phyloP scores from a whole-genome alignment of 2,329 filamentous ascomycete species.

The Hypomyces perniciosus region DNA sequence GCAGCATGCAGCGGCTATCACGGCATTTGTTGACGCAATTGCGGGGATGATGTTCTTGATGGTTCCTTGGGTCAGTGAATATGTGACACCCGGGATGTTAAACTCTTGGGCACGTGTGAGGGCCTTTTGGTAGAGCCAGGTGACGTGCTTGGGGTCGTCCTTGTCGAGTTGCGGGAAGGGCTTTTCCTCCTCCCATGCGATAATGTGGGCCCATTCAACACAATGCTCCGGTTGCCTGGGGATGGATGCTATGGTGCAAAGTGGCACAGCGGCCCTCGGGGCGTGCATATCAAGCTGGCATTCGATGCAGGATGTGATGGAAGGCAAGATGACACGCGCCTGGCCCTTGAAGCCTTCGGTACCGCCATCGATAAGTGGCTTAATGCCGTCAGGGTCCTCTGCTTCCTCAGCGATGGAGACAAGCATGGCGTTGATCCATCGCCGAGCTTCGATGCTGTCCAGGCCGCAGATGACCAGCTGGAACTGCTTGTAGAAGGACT shows the following conservation, averaged over 20 bases:
- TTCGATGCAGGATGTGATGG: constrained; percentile 92
- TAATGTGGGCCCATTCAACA: constrained; percentile 97
- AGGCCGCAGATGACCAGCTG: constrained; percentile 88
- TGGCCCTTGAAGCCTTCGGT: constrained; percentile 99
- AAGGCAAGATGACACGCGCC: constrained; percentile 83
- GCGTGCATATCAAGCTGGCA: constrained; percentile 98
- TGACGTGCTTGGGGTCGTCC: constrained; percentile 93
- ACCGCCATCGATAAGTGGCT: constrained; percentile 91
- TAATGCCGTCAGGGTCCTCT: constrained; percentile 76
- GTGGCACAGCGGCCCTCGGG: constrained; percentile 89
- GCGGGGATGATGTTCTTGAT: constrained; percentile 99
- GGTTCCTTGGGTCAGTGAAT: constrained; percentile 91
- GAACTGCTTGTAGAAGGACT: constrained; percentile 96
- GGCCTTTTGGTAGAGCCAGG: constrained; percentile 90
- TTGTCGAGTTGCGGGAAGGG: constrained; percentile 84
- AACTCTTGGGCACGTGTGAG: constrained; percentile 78
- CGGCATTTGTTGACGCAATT: constrained; percentile 95
- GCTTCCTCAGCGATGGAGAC: constrained; percentile 78
- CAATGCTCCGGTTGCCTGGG: constrained; percentile 96
- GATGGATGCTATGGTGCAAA: constrained; percentile 94
- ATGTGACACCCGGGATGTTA: constrained; percentile 86
- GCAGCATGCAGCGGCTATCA: constrained; percentile 91
- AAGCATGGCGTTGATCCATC: constrained; percentile 96
- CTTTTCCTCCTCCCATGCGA: constrained; percentile 87
- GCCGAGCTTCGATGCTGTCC: constrained; percentile 93